Evolutionary conservation across 2,329 filamentous ascomycete species (phyloP).

Genomic region (Fusarium bulbicola): DNA sequence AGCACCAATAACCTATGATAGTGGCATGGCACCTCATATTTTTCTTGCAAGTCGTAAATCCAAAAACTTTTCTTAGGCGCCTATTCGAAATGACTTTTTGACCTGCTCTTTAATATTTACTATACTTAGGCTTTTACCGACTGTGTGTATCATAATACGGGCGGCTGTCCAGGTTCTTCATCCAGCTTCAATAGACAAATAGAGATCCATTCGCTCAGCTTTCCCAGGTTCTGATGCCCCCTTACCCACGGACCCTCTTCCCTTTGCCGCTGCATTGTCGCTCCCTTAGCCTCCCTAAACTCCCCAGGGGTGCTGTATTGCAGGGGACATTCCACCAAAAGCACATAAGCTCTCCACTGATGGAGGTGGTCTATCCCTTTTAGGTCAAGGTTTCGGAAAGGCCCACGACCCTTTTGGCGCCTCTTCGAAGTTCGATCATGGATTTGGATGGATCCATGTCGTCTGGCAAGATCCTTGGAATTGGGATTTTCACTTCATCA

Average conservation of each 20-base stretch:
- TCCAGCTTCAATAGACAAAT: slow-evolving; percentile 3
- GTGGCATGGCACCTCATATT: not conserved
- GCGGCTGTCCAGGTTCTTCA: slow-evolving; percentile 10
- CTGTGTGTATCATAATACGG: slow-evolving; percentile 23
- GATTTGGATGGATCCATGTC: not conserved
- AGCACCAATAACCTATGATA: slow-evolving; percentile 7
- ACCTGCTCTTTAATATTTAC: not conserved
- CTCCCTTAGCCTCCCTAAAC: slow-evolving; percentile 6
- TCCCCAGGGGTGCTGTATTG: slow-evolving; percentile 7
- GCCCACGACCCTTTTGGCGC: slow-evolving; percentile 16
- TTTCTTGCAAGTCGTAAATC: not conserved
- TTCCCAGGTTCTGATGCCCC: not conserved
- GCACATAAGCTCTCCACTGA: slow-evolving; percentile 10
- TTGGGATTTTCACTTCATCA: slow-evolving; percentile 38
- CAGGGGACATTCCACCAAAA: slow-evolving; percentile 1
- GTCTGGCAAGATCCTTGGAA: slow-evolving; percentile 30
- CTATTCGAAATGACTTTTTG: not conserved
- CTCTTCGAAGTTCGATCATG: not conserved
- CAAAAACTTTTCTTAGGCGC: slow-evolving; percentile 4
- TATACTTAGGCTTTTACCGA: not conserved
- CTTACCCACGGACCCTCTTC: slow-evolving; percentile 2
- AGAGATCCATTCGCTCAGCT: slow-evolving; percentile 17
- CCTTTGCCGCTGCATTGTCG: slow-evolving; percentile 21
- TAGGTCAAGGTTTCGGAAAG: slow-evolving; percentile 8
- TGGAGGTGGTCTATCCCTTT: not conserved